phyloP scores from a whole-genome alignment of 305 asterid genomes.

The Fraxinus velutina region DNA sequence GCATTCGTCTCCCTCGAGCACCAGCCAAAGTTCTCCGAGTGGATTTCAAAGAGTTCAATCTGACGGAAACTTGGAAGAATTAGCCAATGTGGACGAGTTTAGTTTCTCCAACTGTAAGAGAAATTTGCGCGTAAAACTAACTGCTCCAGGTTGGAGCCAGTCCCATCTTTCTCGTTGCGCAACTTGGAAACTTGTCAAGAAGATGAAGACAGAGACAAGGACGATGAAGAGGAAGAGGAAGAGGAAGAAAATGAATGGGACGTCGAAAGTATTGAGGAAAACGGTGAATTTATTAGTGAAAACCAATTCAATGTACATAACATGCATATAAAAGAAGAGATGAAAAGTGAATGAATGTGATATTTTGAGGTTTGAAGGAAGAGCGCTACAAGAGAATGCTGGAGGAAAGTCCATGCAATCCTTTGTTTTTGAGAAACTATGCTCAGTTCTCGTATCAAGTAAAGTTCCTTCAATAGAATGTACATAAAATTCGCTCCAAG shows the following conservation, averaged over 20 bases:
- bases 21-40: not conserved
- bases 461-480: not conserved
- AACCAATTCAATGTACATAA: constrained; percentile 19
- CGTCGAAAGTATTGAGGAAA: not conserved
- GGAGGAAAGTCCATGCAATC: constrained; percentile 60
- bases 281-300: not conserved
- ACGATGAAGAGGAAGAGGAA: not conserved
- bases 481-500: not conserved
- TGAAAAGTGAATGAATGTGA: constrained; percentile 22
- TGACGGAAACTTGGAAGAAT: constrained; percentile 62
- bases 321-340: constrained; percentile 26
- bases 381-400: constrained; percentile 64
- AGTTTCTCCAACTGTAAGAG: constrained; percentile 27
- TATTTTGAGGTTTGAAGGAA: constrained; percentile 29
- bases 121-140: constrained; percentile 29
- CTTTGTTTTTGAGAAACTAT: constrained; percentile 72
- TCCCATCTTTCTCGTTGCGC: constrained; percentile 33
- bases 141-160: not conserved
- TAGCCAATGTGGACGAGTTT: constrained; percentile 46
- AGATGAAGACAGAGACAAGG: constrained; percentile 36
- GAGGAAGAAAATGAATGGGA: constrained; percentile 3
- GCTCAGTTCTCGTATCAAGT: constrained; percentile 56
- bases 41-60: constrained; percentile 69
- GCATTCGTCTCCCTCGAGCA: constrained; percentile 43
- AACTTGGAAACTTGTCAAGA: constrained; percentile 24